Base-by-base conservation (phyloP, 352 stramenopile species). In the Phytophthora capsici region DNA sequence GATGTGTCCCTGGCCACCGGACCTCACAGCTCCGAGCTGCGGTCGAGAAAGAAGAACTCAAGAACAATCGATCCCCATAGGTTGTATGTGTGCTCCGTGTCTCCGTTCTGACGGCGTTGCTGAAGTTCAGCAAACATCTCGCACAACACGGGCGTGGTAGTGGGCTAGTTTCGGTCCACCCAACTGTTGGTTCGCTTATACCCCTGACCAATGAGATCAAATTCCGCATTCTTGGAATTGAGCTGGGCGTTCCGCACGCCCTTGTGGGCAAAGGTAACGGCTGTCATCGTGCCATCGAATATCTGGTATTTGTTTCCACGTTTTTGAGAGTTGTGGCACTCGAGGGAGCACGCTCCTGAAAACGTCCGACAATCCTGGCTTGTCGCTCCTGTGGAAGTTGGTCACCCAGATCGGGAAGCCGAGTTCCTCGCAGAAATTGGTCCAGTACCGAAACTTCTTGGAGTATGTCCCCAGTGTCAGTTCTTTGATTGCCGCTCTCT, bases 181-280 rank as follows among this genome's bases (percentile, higher is more conserved):
- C 57, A 28, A 49, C 65, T 69, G 44, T 72, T 63, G 51, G 56
- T 48, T 49, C 49, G 53, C 38, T 68, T 68, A 54, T 64, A 73
- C 0, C 65, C 65, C 23, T 64, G 40, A 65, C 53, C 36, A 51
- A 36, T 38, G 25, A 73, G 47, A 47, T 69, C 53, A 68, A 69
- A 67, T 32, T 63, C 58, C 34, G 65, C 53, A 65, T 44, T 36
- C 30, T 36, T 36, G 30, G 7, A 36, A 2, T 36, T 36, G 38
- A 73, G 54, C 49, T 30, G 26, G n/a, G 46, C 47, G 41, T 68
- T 69, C 19, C 53, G 48, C 17, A 58, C 51, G 16, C 22, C 32
- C 4, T 14, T 10, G 14, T 73, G 53, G 0, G 57, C 58, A 23
- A 73, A 73, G 9, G 36, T 58, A 34, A 62, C 66, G 14, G 58